Base-by-base conservation (phyloP, 257 asterid species). In the Anisodus tanguticus region DNA sequence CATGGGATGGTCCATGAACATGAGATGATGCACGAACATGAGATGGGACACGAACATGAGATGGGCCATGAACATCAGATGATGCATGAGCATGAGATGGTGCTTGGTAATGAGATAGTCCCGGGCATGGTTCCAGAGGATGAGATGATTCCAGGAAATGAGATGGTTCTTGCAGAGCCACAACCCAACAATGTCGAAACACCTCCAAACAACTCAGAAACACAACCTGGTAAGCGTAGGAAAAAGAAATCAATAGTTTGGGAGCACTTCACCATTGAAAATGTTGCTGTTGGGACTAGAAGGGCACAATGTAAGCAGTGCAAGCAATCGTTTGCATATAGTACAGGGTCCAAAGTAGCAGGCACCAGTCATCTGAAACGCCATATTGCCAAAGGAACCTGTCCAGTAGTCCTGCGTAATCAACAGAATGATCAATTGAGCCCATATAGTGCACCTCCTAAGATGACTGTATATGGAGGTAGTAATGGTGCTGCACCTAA, bases 291-390 rank as follows among this genome's bases (percentile, higher is more conserved):
- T 80, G 98, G 98, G 45, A 89, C 91, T 77, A 87, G 99, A 86
- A 90, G 97, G 86, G 99, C 98, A 0, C 94, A 90, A 90, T 97
- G 99, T 85, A 97, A 94, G 83, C 95, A 95, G 72, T 97, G 99
- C 95, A 97, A 95, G 87, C 99, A 97, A 88, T 97, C 98, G 0
- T 97, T 95, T 69, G 98, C 99, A 13, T 97, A 97, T 92, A 95
- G 98, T 86, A 95, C 97, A 0, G 99, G 99, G 6, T 80, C 97
- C 2, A 97, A 97, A 85, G 99, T 97, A 45, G 98, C 98, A 12
- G 99, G 99, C 35, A 95, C 99, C 0, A 97, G 98, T 80, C 99
- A 97, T 85, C 99, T 97, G 88, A 97, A 93, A 87, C 98, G 99
- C 39, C 99, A 97, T 88, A 94, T 97, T 43, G 97, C 94, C 4